Evolutionary conservation across 1,139 yeast species (phyloP), one percentile per base, ranked within the genome.

Genomic region (Zygosaccharomyces pseudobailii): DNA sequence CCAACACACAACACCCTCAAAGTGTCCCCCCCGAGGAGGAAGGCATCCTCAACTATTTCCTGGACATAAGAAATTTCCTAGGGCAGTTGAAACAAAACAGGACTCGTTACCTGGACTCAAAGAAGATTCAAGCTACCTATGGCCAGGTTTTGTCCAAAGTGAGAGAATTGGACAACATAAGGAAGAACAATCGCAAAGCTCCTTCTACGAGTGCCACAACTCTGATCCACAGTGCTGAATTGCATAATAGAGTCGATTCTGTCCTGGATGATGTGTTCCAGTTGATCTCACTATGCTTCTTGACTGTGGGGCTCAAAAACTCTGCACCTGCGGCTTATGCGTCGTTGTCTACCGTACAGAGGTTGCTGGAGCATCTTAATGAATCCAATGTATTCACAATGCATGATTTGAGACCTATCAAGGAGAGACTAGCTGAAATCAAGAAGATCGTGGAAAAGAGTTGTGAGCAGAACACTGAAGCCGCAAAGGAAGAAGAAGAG

Each of bases 321-420:
- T 79, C 87, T 37, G 96, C 96, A 0, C 96, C 97, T 1, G 96
- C 97, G 3, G 87, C 96, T 1, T 92, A 86, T 68, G 89, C 96
- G 6, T 86, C 95, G 6, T 71, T 90, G 42, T 76, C 89, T 39
- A 87, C 97, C 0, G 95, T 92, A 7, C 82, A 82, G 67, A 80
- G 92, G 57, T 71, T 92, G 50, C 73, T 92, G 55, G 86, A 81
- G 52, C 97, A 90, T 67, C 72, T 90, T 52, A 78, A 80, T 55
- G 96, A 87, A 60, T 80, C 88, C 47, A 82, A 81, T 48, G 87
- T 87, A 17, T 89, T 83, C 66, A 89, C 97, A 1, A 80, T 79
- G 51, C 87, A 84, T 57, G 97, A 92, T 63, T 75, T 89, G 54
- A 71, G 73, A 51, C 95, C 96, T 2, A 86, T 90, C 44, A 75